Conservation (phyloP, 2,329 filamentous ascomycete genomes). For the Cladosporium colombiae region DNA sequence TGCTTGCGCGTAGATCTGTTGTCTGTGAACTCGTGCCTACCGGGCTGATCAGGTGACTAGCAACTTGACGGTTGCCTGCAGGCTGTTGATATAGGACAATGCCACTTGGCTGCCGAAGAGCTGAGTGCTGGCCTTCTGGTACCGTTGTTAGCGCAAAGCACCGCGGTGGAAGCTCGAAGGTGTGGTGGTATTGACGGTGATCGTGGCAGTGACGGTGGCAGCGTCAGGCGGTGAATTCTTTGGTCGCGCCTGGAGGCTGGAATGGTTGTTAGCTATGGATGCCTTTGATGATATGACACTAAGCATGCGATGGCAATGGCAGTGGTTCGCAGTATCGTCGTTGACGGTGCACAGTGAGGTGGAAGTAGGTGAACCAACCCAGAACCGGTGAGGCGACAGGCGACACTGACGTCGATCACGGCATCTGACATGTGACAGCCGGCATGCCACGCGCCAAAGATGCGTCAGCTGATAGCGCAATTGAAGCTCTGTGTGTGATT, state of each 20-base stretch:
- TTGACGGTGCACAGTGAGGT: background rate
- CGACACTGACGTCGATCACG: background rate
- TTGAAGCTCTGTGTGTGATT: background rate
- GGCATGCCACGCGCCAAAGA: background rate
- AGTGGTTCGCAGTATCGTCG: background rate
- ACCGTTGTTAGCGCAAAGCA: background rate
- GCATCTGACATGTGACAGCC: constrained; percentile 3
- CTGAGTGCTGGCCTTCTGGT: background rate
- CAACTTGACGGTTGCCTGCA: background rate
- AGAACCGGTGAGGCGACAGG: background rate
- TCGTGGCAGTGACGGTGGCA: background rate
- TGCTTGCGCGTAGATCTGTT: background rate
- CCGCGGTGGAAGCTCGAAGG: background rate
- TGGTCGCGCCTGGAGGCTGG: background rate
- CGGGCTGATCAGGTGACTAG: background rate
- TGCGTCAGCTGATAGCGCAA: background rate
- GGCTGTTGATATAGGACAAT: background rate
- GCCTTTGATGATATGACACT: background rate
- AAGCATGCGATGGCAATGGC: background rate
- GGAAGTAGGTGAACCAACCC: background rate
- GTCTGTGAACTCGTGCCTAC: background rate
- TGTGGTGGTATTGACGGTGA: background rate
- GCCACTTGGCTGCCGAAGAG: background rate
- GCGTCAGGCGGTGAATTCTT: background rate
- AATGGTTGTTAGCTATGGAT: background rate